phyloP scores from a whole-genome alignment of 1,284 basidiomycete genomes.

The Amylostereum areolatum region DNA sequence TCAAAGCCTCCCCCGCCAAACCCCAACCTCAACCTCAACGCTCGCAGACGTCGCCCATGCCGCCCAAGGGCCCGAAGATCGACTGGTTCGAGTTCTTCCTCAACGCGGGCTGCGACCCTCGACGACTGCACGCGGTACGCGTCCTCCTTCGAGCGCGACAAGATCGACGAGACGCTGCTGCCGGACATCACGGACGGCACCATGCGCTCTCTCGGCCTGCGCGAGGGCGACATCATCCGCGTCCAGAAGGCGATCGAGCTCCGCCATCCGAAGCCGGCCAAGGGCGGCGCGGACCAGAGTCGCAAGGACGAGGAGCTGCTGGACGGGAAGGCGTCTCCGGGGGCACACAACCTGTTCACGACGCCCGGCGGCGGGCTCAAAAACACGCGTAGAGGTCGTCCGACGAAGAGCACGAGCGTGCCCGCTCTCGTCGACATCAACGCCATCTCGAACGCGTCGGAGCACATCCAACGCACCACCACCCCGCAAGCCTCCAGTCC shows the following conservation, averaged over 20 bases:
- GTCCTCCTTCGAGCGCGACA: slow-evolving; percentile 87
- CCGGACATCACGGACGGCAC: slow-evolving; percentile 86
- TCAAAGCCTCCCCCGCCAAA: slow-evolving; percentile 15
- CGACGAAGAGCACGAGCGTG: slow-evolving; percentile 67
- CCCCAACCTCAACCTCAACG: too few species aligned
- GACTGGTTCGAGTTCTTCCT: slow-evolving; percentile 99
- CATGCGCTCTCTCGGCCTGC: slow-evolving; percentile 86
- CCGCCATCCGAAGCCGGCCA: slow-evolving; percentile 44
- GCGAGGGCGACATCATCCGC: slow-evolving; percentile 97
- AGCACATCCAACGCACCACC: slow-evolving; percentile 66
- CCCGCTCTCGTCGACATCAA: slow-evolving; percentile 71
- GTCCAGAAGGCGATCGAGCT: slow-evolving; percentile 84
- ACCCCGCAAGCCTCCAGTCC: slow-evolving; percentile 54
- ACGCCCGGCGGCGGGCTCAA: slow-evolving; percentile 85
- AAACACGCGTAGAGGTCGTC: slow-evolving; percentile 78
- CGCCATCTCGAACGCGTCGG: slow-evolving; percentile 72
- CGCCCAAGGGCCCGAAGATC: slow-evolving; percentile 57
- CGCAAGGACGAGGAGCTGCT: slow-evolving; percentile 64
- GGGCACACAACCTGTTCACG: slow-evolving; percentile 81
- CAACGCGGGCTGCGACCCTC: slow-evolving; percentile 89
- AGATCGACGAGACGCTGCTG: slow-evolving; percentile 92
- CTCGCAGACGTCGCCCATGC: slow-evolving; percentile 26
- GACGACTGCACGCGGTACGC: slow-evolving; percentile 98
- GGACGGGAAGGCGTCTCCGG: slow-evolving; percentile 61
- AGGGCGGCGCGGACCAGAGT: slow-evolving; percentile 66